phyloP scores from a whole-genome alignment of 441 rosid species.

The Populus hybrid region DNA sequence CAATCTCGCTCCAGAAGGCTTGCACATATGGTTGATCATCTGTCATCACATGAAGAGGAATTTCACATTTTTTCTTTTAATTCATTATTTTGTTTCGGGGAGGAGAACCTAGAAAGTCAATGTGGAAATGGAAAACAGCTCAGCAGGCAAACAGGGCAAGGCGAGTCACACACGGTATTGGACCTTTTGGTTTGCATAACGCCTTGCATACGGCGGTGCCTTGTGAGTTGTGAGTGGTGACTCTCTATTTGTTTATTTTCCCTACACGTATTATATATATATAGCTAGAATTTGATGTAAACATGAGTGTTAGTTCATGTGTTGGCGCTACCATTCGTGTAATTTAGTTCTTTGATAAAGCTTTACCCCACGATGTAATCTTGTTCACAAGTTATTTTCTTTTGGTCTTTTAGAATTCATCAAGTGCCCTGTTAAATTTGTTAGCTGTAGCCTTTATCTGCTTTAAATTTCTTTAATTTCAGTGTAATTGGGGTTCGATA shows the following conservation, averaged over 20 bases:
- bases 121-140: conserved; percentile 42
- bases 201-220: conserved; percentile 24
- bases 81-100: conserved; percentile 10
- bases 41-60: neutral
- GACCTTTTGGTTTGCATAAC: conserved; percentile 35
- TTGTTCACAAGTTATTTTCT: neutral
- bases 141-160: conserved; percentile 46
- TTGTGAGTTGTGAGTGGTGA: conserved; percentile 18
- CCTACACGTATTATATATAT: neutral
- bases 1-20: conserved; percentile 58
- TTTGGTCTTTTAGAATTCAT: neutral
- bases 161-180: conserved; percentile 1
- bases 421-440: neutral
- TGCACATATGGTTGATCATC: conserved; percentile 55
- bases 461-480: neutral
- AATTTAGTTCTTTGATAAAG: neutral
- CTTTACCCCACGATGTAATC: neutral
- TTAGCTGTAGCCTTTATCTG: neutral
- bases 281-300: conserved; percentile 4
- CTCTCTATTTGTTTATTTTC: neutral
- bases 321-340: neutral
- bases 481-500: neutral
- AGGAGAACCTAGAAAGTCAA: neutral
- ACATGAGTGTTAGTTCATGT: conserved; percentile 6
- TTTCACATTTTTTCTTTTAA: neutral